These are phyloP conservation scores for Draba incana DNA, from an alignment of 345 rosid species.

Conservation along the genomic window DNA sequence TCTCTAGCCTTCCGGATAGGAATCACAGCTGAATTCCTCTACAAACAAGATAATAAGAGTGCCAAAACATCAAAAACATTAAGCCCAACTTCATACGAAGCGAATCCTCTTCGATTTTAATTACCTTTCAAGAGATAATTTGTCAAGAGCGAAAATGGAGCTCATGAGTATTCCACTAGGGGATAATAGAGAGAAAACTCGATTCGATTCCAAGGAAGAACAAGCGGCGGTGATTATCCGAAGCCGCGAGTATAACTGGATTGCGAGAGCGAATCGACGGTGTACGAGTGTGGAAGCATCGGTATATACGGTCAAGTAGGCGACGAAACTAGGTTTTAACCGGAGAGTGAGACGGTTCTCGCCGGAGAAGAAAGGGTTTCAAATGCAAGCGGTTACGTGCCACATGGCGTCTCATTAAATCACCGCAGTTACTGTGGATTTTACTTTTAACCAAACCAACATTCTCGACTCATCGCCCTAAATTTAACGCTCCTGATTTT, in stretches of 20 bases:
- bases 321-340: too few relatives aligned
- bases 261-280: conserved; percentile 68
- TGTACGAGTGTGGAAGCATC: conserved; percentile 79
- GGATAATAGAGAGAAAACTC: conserved; percentile 62
- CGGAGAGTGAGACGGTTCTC: too few relatives aligned
- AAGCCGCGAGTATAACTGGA: conserved; percentile 66
- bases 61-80: conserved; percentile 90
- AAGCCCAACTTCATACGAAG: conserved; percentile 65
- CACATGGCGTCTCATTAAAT: too few relatives aligned
- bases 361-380: too few relatives aligned
- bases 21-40: conserved; percentile 50
- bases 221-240: conserved; percentile 62
- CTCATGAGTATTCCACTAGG: conserved; percentile 60
- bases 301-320: conserved; percentile 8
- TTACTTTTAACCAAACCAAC: too few relatives aligned
- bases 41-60: conserved; percentile 83
- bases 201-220: conserved; percentile 62
- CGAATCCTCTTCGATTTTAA: too few relatives aligned
- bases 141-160: conserved; percentile 74
- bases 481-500: too few relatives aligned
- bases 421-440: too few relatives aligned
- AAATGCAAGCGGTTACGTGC: too few relatives aligned
- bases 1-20: conserved; percentile 57
- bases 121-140: conserved; percentile 65
- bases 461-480: too few relatives aligned